phyloP scores from a whole-genome alignment of 1,139 yeast genomes.

The Pneumocystis sp. region DNA sequence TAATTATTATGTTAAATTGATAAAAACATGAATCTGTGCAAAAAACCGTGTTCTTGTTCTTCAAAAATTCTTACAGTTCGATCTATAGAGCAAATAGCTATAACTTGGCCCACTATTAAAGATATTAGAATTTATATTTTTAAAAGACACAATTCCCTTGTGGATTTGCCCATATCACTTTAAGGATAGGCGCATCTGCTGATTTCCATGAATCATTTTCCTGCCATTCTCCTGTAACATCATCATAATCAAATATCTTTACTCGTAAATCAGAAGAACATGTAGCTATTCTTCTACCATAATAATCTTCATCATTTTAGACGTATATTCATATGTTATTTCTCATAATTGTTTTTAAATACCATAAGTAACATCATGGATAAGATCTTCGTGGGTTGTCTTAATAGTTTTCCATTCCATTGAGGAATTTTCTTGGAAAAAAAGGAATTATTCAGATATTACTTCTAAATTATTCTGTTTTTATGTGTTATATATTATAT shows the following conservation, averaged over 20 bases:
- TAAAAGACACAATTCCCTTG: constrained; percentile 33
- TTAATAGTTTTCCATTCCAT: constrained; percentile 25
- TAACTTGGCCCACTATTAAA: constrained; percentile 41
- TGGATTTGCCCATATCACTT: constrained; percentile 86
- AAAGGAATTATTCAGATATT: background rate
- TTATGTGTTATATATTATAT: background rate
- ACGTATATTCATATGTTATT: background rate
- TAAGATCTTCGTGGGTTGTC: constrained; percentile 81
- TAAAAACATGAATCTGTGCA: background rate
- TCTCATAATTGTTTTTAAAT: constrained; percentile 26
- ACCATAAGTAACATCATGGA: constrained; percentile 65
- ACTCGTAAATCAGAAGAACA: constrained; percentile 87
- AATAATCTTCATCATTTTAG: constrained; percentile 33
- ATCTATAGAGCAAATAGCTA: constrained; percentile 83
- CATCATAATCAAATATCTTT: constrained; percentile 51
- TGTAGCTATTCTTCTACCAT: constrained; percentile 80
- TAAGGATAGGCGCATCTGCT: constrained; percentile 75
- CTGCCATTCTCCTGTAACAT: constrained; percentile 43
- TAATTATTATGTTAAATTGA: background rate
- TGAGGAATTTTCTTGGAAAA: background rate
- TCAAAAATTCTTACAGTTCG: constrained; percentile 83
- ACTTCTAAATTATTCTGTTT: background rate
- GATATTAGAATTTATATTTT: background rate
- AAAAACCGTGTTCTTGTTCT: constrained; percentile 35
- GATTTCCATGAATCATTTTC: constrained; percentile 85